Conservation (phyloP, 2,329 filamentous ascomycete genomes). For the Colletotrichum sp. region DNA sequence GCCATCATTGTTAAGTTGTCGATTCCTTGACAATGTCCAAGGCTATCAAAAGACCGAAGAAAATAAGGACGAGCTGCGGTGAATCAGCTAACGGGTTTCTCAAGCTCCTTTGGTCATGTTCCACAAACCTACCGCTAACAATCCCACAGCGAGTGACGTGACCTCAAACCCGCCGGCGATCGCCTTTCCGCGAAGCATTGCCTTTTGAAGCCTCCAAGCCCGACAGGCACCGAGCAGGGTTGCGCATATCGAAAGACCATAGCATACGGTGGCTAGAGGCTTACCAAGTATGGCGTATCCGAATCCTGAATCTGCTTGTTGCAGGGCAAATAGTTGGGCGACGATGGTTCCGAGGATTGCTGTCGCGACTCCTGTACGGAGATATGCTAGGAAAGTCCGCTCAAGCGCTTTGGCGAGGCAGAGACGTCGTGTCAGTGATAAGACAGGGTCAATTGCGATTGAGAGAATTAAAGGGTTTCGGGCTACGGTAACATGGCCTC, state of each 20-base stretch:
- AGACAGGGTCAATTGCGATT: background rate
- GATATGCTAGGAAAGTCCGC: conserved; percentile 75
- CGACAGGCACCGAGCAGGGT: conserved; percentile 34
- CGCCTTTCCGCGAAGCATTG: conserved; percentile 32
- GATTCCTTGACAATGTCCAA: conserved; percentile 20
- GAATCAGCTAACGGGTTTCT: background rate
- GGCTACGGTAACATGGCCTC: background rate
- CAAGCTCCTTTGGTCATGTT: background rate
- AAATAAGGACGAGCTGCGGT: background rate
- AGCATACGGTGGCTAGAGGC: conserved; percentile 55
- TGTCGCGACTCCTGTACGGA: conserved; percentile 72
- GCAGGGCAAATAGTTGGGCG: conserved; percentile 69
- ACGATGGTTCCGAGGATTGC: conserved; percentile 70
- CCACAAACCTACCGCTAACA: conserved; percentile 16
- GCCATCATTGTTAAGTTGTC: background rate
- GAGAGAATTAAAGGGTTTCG: background rate
- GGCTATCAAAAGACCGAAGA: conserved; percentile 20
- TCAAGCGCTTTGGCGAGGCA: conserved; percentile 63
- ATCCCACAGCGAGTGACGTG: conserved; percentile 11
- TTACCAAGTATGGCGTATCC: conserved; percentile 66
- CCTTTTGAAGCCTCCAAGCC: conserved; percentile 34
- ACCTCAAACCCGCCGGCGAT: conserved; percentile 35
- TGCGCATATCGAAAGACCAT: conserved; percentile 41
- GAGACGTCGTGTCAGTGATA: conserved; percentile 15
- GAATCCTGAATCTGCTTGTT: conserved; percentile 44